Base-by-base conservation (phyloP, 345 rosid genomes). In the Acer negundo region DNA sequence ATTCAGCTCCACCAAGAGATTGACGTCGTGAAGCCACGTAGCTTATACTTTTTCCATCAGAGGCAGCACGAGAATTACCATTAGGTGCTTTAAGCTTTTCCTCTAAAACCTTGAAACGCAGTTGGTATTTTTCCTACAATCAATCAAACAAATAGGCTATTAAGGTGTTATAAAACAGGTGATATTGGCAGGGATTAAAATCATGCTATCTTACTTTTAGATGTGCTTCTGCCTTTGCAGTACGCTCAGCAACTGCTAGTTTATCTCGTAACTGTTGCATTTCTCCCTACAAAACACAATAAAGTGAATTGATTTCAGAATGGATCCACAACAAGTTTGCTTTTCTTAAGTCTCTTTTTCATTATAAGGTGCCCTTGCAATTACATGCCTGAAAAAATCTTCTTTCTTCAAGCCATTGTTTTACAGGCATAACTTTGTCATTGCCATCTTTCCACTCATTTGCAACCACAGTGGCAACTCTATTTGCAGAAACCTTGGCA, bases 391-490 rank as follows among this genome's bases (percentile, higher is more conserved):
- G 99, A 81, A 95, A 81, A 84, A 92, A 93, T 82, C 98, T 89
- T 31, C 99, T 86, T 75, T 95, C 99, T 79, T 93, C 98, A 28
- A 95, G 98, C 99, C 99, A 95, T 70, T 95, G 99, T 71, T 89
- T 95, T 72, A 93, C 99, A 77, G 99, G 99, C 99, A 95, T 95
- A 80, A 95, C 99, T 87, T 95, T 92, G 86, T 93, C 99, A 70
- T 87, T 92, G 64, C 91, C 85, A 88, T 92, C 99, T 88, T 93
- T 95, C 99, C 98, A 93, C 72, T 93, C 99, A 71, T 95, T 95
- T 73, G 98, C 99, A 62, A 95, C 99, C 55, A 95, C 98, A 12
- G 92, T 90, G 58, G 99, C 99, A 70, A 95, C 98, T 80, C 99
- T 90, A 79, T 92, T 95, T 73, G 99, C 99, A 0, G 91, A 91